A percentile compares a stretch with the other conserved stretches of the same genome.
phyloP scores from a whole-genome alignment of 805 yeast genomes.

The Saccharomycopsis javanensis region DNA sequence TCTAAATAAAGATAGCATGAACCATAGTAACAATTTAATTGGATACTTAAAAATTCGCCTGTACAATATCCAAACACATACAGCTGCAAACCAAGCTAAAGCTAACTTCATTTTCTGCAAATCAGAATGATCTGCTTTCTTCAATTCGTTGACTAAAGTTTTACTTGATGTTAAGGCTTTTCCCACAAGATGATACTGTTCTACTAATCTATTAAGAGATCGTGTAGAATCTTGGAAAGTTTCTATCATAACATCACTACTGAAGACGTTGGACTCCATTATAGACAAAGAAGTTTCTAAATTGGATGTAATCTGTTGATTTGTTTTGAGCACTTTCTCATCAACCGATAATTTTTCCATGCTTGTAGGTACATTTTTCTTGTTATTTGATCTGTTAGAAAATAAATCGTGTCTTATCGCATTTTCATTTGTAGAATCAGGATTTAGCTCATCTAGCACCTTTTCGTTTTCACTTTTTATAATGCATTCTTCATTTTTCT shows the following conservation, averaged over 20 bases:
- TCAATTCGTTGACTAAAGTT: conserved; percentile 12
- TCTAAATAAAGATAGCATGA: neutral
- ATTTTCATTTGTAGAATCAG: neutral
- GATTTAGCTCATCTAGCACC: neutral
- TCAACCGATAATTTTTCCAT: conserved; percentile 11
- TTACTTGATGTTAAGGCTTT: conserved; percentile 9
- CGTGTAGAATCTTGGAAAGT: conserved; percentile 15
- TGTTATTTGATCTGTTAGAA: neutral
- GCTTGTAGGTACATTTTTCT: neutral
- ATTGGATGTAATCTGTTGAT: conserved; percentile 12
- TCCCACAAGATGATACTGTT: conserved; percentile 11
- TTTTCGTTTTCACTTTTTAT: neutral
- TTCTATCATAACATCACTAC: conserved; percentile 14
- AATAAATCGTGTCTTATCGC: neutral
- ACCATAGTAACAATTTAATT: conserved; percentile 13
- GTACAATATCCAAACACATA: conserved; percentile 18
- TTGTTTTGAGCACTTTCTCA: conserved; percentile 17
- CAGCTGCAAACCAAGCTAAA: conserved; percentile 13
- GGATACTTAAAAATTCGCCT: conserved; percentile 17
- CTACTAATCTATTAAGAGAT: conserved; percentile 10
- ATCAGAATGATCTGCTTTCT: conserved; percentile 17
- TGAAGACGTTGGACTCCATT: conserved; percentile 18
- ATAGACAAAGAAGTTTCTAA: conserved; percentile 11
- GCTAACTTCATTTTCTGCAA: conserved; percentile 15
- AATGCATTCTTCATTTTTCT: neutral